phyloP scores from a whole-genome alignment of 306 rosid species.

The Astragalus glycyphyllos region DNA sequence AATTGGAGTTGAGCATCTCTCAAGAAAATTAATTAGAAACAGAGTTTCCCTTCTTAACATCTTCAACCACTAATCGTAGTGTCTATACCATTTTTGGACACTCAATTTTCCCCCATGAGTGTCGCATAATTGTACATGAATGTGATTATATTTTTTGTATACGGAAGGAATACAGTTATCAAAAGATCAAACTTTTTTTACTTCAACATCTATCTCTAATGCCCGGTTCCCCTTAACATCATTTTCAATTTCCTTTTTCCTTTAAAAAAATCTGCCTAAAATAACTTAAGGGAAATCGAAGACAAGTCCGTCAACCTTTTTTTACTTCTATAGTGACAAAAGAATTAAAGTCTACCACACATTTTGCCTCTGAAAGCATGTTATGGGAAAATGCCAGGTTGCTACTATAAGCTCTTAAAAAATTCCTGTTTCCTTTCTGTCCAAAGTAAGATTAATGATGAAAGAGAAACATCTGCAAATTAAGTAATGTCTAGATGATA shows the following conservation, averaged over 20 bases:
- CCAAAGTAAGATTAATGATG: background rate
- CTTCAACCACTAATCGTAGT: slow-evolving; percentile 38
- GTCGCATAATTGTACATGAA: slow-evolving; percentile 36
- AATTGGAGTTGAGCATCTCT: slow-evolving; percentile 41
- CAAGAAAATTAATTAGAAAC: slow-evolving; percentile 46
- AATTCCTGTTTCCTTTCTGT: background rate
- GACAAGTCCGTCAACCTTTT: background rate
- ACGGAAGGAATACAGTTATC: slow-evolving; percentile 20
- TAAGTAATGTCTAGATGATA: slow-evolving; percentile 16
- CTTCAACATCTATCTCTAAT: background rate
- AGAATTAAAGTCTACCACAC: background rate
- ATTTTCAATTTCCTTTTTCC: background rate
- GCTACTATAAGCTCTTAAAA: slow-evolving; percentile 1
- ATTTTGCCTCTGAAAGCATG: background rate
- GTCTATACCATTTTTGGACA: background rate
- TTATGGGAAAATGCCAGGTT: background rate
- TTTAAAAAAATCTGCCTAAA: too few relatives aligned
- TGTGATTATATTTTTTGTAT: background rate
- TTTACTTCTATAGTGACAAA: slow-evolving; percentile 8
- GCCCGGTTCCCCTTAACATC: slow-evolving; percentile 10
- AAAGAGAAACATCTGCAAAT: slow-evolving; percentile 4
- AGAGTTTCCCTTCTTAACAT: slow-evolving; percentile 49
- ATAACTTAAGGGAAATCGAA: too few relatives aligned
- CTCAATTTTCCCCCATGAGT: slow-evolving; percentile 43
- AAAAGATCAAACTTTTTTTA: slow-evolving; percentile 32